These are phyloP conservation scores for Yamadazyma triangularis DNA, from an alignment of 1,139 yeast genomes.

Conservation along the genomic window DNA sequence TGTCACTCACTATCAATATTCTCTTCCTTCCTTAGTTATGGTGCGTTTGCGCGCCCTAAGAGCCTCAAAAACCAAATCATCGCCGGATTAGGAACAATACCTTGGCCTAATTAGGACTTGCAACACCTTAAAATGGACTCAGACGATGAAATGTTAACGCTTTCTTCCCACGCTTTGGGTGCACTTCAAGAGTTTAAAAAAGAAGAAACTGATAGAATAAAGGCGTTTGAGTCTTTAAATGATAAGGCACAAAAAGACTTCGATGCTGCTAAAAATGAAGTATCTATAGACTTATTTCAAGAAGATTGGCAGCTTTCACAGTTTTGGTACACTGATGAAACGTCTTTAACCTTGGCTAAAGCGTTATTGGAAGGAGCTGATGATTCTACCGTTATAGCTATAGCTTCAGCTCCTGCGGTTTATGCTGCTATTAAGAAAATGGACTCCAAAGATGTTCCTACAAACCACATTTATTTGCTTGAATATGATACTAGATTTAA, in stretches of 20 bases:
- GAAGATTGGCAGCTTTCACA: constrained; percentile 96
- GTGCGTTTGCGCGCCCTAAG: too few relatives aligned
- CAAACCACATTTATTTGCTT: constrained; percentile 64
- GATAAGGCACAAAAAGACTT: constrained; percentile 55
- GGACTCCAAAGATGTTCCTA: constrained; percentile 52
- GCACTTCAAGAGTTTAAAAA: constrained; percentile 68
- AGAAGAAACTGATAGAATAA: constrained; percentile 60
- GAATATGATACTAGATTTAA: constrained; percentile 78
- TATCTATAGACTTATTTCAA: constrained; percentile 61
- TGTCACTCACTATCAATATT: too few relatives aligned
- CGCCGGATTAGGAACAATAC: too few relatives aligned
- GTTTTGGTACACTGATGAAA: constrained; percentile 77
- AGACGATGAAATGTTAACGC: constrained; percentile 39
- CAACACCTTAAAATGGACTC: constrained; percentile 17
- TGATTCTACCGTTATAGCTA: constrained; percentile 61
- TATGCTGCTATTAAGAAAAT: constrained; percentile 71
- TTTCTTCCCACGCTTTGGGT: constrained; percentile 71
- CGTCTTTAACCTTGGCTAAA: constrained; percentile 63
- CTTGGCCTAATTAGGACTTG: too few relatives aligned
- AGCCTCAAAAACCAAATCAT: too few relatives aligned
- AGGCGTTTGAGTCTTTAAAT: constrained; percentile 55
- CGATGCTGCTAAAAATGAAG: constrained; percentile 18
- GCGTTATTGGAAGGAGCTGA: constrained; percentile 76
- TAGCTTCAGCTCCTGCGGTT: constrained; percentile 89
- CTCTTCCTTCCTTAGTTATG: too few relatives aligned